Base-by-base conservation (phyloP, 1,284 basidiomycete genomes). In the Lignosus rhinocerotis region DNA sequence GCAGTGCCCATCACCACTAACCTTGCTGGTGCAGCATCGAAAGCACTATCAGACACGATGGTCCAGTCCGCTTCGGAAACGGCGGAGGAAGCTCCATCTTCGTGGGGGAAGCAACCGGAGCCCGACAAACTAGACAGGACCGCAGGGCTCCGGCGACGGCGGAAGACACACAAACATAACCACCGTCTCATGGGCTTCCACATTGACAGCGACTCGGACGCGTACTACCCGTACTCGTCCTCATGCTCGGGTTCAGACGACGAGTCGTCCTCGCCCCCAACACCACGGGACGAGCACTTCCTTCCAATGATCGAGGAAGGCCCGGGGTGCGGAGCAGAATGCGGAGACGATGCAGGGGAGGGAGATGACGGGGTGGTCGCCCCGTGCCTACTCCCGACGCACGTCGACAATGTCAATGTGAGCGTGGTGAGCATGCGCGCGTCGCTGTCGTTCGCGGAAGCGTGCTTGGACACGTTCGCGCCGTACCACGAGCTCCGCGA, bases 401-500 rank as follows among this genome's bases (percentile, higher is more conserved):
- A 83, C 52, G 77, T 73, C 2, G 78, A 78, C 52, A 72, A 73
- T 34, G 69, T 77, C 25, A 69, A 67, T 9, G 58, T 75, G 16
- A 69, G 67, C 8, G 58, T 75, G 17, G 36, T 42, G 25, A 53
- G 52, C 55, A 49, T 58, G 8, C 36, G 32, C 25, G n/a, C 32
- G n/a, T 42, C 55, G 64, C 7, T 69, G 66, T 75, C 76, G 11
- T 51, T 72, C 53, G 54, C 72, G 39, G 80, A 84, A 63, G 66
- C 71, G 3, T 43, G 78, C 1, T 64, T 88, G 1, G 76, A 82
- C 17, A 69, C 74, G 0, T 81, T 87, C 59, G 82, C 85, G 0
- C 74, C 80, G 47, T 87, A 87, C 56, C 71, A 73, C 2, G 82
- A 84, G 52, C 69, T 89, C 51, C 73, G 76, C 43, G 72, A 76